Conservation (phyloP, 2,329 filamentous ascomycete species). For the Penicillium sp. region DNA sequence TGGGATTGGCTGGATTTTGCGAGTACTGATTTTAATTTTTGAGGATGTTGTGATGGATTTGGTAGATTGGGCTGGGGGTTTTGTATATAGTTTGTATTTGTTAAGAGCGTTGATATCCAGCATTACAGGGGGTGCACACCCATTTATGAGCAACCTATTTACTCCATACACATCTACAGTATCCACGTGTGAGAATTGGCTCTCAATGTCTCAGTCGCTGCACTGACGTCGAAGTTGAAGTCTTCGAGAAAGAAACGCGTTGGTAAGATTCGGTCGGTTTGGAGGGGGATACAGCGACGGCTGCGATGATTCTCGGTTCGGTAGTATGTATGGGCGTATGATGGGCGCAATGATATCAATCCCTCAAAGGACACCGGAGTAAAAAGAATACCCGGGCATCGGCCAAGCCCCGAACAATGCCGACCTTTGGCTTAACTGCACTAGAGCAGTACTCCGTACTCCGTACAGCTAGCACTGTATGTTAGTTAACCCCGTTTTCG, state of each 20-base stretch:
- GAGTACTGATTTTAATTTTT: conserved; percentile 39
- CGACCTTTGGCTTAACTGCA: background rate
- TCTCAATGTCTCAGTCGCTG: too few relatives aligned
- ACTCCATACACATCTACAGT: background rate
- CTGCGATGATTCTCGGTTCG: background rate
- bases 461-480: background rate
- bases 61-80: background rate
- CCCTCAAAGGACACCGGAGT: background rate
- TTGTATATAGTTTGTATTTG: background rate
- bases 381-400: conserved; percentile 1
- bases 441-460: too few relatives aligned
- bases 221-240: background rate
- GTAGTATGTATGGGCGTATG: too few relatives aligned
- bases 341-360: background rate
- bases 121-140: background rate
- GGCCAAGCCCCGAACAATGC: background rate
- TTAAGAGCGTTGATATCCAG: background rate
- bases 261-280: background rate
- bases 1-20: conserved; percentile 63
- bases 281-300: conserved; percentile 1
- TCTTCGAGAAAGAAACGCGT: background rate
- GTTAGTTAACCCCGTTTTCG: background rate
- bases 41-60: conserved; percentile 9
- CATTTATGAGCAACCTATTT: background rate
- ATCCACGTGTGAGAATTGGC: background rate